A percentile compares a stretch with the other conserved stretches of the same genome.
These are phyloP conservation scores for Cytospora piceicola DNA, from an alignment of 2,329 filamentous ascomycete genomes.

Conservation along the genomic window DNA sequence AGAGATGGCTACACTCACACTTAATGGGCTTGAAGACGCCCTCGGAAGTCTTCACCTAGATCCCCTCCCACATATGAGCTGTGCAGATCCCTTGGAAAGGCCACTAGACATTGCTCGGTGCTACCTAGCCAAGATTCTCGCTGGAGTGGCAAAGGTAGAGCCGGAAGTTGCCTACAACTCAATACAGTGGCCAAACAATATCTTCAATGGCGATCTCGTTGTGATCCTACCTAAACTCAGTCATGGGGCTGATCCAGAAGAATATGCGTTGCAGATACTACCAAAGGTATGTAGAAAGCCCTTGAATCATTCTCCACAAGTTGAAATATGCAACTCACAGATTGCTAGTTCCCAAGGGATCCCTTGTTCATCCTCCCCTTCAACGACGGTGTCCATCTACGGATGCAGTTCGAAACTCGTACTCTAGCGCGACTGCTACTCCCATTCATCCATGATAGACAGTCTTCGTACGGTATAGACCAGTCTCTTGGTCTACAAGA, in stretches of 20 bases:
- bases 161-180: conserved; percentile 37
- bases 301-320: background rate
- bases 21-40: conserved; percentile 63
- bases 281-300: conserved; percentile 28
- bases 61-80: conserved; percentile 35
- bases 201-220: conserved; percentile 39
- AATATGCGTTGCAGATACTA: conserved; percentile 31
- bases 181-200: conserved; percentile 36
- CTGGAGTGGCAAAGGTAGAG: conserved; percentile 33
- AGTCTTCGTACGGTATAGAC: conserved; percentile 63
- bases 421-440: conserved; percentile 61
- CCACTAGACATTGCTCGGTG: conserved; percentile 40
- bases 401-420: conserved; percentile 67
- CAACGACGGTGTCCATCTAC: conserved; percentile 61
- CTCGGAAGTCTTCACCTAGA: conserved; percentile 58
- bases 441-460: conserved; percentile 61
- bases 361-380: conserved; percentile 60
- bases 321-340: background rate
- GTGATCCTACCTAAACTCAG: conserved; percentile 40
- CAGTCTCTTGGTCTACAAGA: conserved; percentile 55
- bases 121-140: conserved; percentile 36
- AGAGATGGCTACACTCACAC: conserved; percentile 57
- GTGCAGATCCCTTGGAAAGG: conserved; percentile 31
- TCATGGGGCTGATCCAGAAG: conserved; percentile 32
- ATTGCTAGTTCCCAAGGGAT: conserved; percentile 56